These are phyloP conservation scores for Beauveria varroae DNA, from an alignment of 2,329 filamentous ascomycete species.

Conservation along the genomic window DNA sequence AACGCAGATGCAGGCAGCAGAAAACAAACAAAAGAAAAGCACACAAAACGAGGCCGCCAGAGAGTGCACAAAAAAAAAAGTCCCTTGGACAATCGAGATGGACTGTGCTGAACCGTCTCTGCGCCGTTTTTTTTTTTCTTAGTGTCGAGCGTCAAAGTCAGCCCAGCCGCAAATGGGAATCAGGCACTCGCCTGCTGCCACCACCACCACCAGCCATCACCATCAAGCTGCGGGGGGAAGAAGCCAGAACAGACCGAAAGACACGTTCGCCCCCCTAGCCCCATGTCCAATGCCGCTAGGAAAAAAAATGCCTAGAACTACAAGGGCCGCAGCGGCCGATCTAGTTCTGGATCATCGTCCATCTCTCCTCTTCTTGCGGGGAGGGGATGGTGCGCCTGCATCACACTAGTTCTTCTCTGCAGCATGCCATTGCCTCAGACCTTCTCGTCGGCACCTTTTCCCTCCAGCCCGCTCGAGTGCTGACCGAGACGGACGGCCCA, in stretches of 20 bases:
- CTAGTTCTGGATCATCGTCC: slow-evolving; percentile 1
- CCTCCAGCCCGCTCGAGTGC: not conserved
- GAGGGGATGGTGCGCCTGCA: not conserved
- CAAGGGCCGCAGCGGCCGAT: not conserved
- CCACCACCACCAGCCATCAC: not conserved
- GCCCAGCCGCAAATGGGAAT: slow-evolving; percentile 6
- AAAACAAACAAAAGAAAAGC: not conserved
- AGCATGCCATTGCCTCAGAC: not conserved
- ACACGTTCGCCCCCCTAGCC: not conserved
- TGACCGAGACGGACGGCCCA: not conserved
- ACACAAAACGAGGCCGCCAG: not conserved
- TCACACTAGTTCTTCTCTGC: not conserved
- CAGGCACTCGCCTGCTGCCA: not conserved
- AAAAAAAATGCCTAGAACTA: not conserved
- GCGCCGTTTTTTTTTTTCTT: not conserved
- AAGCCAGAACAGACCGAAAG: too few species aligned
- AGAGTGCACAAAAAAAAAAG: not conserved
- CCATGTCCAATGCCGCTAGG: not conserved
- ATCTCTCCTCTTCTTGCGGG: not conserved
- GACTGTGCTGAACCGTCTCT: not conserved
- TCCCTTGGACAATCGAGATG: not conserved
- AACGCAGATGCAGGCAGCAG: not conserved
- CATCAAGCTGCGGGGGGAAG: not conserved
- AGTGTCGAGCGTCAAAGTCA: not conserved
- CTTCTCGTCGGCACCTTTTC: too few species aligned